These are phyloP conservation scores for Nyssa sinensis DNA, from an alignment of 148 eudicot genomes.

Conservation along the genomic window DNA sequence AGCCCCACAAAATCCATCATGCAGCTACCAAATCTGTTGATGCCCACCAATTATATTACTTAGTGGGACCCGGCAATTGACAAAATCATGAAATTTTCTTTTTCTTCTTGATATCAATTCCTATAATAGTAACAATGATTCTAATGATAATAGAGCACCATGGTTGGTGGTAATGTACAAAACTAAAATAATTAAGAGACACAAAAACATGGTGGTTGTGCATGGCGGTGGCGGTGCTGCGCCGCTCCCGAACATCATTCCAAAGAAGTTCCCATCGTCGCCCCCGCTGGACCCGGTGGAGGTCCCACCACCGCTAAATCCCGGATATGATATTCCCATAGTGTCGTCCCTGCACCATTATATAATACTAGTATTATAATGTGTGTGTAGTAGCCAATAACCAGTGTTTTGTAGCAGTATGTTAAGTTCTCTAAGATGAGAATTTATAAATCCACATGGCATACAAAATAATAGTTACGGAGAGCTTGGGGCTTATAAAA, in stretches of 20 bases:
- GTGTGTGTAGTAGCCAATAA: too few relatives aligned
- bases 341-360: constrained; percentile 43
- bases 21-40: neutral
- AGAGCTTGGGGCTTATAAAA: too few relatives aligned
- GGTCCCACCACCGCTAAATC: constrained; percentile 20
- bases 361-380: too few relatives aligned
- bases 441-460: too few relatives aligned
- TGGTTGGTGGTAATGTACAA: constrained; percentile 29
- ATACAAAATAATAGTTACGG: too few relatives aligned
- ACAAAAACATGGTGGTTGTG: constrained; percentile 34
- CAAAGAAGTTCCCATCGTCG: constrained; percentile 38
- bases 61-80: neutral
- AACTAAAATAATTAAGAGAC: constrained; percentile 29
- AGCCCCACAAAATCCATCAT: neutral
- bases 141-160: constrained; percentile 20
- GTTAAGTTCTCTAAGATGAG: too few relatives aligned
- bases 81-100: neutral
- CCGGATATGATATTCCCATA: constrained; percentile 15
- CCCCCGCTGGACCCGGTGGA: constrained; percentile 26
- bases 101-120: neutral
- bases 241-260: constrained; percentile 47
- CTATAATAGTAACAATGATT: neutral
- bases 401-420: too few relatives aligned
- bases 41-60: neutral
- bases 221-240: constrained; percentile 23